Evolutionary conservation across 108 stramenopile species (phyloP), one percentile per base, ranked within the genome.

Genomic region (Ochromonas danica): DNA sequence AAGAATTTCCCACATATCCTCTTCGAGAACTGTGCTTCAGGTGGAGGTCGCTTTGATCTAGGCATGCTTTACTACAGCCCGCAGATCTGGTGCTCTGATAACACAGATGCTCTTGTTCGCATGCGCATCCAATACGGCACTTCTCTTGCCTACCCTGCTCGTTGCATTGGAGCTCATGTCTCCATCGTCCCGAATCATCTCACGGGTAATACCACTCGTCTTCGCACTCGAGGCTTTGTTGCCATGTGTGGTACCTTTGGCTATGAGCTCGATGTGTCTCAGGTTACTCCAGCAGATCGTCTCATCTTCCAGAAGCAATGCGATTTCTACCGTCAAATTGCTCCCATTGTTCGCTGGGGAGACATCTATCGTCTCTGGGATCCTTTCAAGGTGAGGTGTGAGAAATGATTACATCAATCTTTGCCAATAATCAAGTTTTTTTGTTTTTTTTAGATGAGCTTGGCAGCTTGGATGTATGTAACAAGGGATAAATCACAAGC

Each of bases 171-270:
- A 51, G n/a, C 77, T 38, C 77, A 78, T 39, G 60, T 78, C 28
- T 38, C 33, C 35, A 63, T 2, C 60, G 77, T 78, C 14, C 77
- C 77, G 14, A 78, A 78, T 61, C 77, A 78, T 36, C 77, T 60
- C 33, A 78, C 77, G 1, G 51, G 45, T 25, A 43, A 57, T 36
- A 1, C 6, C 2, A 78, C 77, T 22, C 36, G 33, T 36, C 60
- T 78, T 35, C 45, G 60, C 33, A 78, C 77, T 2, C 77, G 77
- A 14, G 45, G 45, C 35, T 36, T 78, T 2, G 42, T 78, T 51
- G 77, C 77, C 17, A 43, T 78, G 77, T 22, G 45, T 6, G 77
- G 77, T 22, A 78, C 77, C n/a, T 78, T 78, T 45, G 77, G 77
- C 28, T 57, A 60, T 1, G 77, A 78, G 62, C 30, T 78, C 60